Evolutionary conservation across 495 filamentous ascomycete genomes (phyloP), one percentile per base, ranked within the genome.

Genomic region (Parmelia sp.): DNA sequence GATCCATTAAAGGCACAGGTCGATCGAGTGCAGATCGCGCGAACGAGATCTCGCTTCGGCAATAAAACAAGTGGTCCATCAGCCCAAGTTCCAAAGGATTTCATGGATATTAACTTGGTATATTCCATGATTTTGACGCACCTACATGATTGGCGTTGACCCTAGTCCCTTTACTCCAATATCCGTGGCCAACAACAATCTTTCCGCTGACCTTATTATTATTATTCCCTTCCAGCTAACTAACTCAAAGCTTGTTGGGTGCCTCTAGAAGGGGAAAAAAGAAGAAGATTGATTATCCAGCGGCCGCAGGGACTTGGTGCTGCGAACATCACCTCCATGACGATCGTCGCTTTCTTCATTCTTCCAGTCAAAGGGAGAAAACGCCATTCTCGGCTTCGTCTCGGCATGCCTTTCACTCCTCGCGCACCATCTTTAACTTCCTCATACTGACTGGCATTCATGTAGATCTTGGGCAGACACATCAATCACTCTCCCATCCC

Each of bases 391-490:
- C 62, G 62, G 62, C 62, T 59, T 64, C 62, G 57, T 58, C 62
- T 56, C 62, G 62, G 62, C 57, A 64, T 64, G 62, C 56, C 58
- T 39, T 31, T 59, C 40, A 42, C 37, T 10, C 44, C n/a, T 40
- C 35, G 39, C 21, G 35, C 57, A 40, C 23, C 57, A 33, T 45
- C n/a, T 45, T 45, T 57, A 45, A 57, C 39, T 53, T 64, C 56
- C 49, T 56, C 23, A 60, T 39, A 44, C 62, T 58, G 35, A 40
- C 39, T 39, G 55, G 36, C 45, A 44, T 25, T 64, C 23, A 49
- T 64, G 62, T 64, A 64, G 62, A 64, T 64, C 62, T 64, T 59
- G 62, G 62, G 36, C 62, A 56, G 39, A 35, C 61, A 57, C 39
- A 57, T 63, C 53, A 47, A 27, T 55, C 21, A 37, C 31, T 4